Evolutionary conservation across 1,139 yeast species (phyloP), one percentile per base, ranked within the genome.

Genomic region (Yamadazyma triangularis): DNA sequence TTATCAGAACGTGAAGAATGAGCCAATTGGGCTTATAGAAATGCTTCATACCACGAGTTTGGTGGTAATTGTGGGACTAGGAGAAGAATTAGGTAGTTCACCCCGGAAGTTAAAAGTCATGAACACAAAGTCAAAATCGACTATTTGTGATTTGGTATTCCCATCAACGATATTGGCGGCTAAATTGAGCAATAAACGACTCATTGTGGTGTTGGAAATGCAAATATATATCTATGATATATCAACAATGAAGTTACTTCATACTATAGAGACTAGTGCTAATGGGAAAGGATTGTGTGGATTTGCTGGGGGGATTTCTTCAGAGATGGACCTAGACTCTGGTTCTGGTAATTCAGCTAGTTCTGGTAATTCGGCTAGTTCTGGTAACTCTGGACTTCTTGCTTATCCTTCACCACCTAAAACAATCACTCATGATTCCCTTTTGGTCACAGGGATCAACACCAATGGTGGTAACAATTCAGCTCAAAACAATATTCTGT

Each of bases 161-260:
- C 96, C 96, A 0, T 76, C 94, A 0, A 69, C 94, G 0, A 83
- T 91, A 7, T 60, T 87, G 24, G 76, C 78, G 27, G 93, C 91
- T 18, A 80, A 79, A 47, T 65, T 91, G 59, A 88, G 91, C 43
- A 74, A 82, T 32, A 65, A 77, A 23, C 69, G 95, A 29, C 65
- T 91, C 44, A 72, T 86, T 13, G 94, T 89, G 9, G 67, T 87
- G 16, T 64, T 91, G 33, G 88, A 82, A 44, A 88, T 83, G 40
- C 95, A 89, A 53, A 81, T 91, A 7, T 88, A 85, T 57, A 76
- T 91, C 30, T 91, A 91, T 56, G 96, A 91, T 50, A 82, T 91
- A 26, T 70, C 81, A 28, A 84, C 82, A 45, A 88, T 91, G 96
- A 79, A 81, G 48, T 65, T 91, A 25, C 60, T 91, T 29, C 95